Base-by-base conservation (phyloP, 2,329 filamentous ascomycete species). In the Aspergillus awamori region DNA sequence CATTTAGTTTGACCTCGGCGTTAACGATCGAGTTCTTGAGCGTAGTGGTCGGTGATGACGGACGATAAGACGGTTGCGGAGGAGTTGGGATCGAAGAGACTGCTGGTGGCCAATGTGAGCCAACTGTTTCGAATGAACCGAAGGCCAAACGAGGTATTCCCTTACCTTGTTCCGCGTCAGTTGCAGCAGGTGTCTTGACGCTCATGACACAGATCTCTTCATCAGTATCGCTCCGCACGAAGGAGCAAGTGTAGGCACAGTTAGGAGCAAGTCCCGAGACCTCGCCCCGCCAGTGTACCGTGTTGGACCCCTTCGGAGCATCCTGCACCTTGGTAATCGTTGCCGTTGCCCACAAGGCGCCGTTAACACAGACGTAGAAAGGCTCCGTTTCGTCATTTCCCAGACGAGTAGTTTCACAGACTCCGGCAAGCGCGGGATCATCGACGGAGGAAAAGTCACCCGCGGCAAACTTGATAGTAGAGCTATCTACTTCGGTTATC, bases 311-410 rank as follows among this genome's bases (percentile, higher is more conserved):
- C 67, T 76, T 76, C 33, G 78, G 77, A 54, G 78, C 74, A 60
- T 82, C 74, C 47, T 80, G 70, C 64, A 78, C 75, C 65, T 74
- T 79, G 61, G 76, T 78, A 61, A 89, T 85, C 51, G 81, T 81
- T 55, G 84, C 83, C 20, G 86, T 87, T 63, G 85, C 86, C 87
- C 87, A 89, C 64, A 85, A 81, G 22, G 87, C 86, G 48, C 86
- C 85, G 69, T 89, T 89, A 63, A 89, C 82, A 69, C 86, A 85
- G 56, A 89, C 83, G 72, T 85, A 88, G 71, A 89, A 87, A 47
- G 86, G 86, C 71, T 87, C 86, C 63, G 81, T 65, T 49, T 77
- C 74, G 33, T 71, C 68, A 38, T 68, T 64, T 20, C 65, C 68
- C 30, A 72, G 47, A 13, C 64, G 64, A 24, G 69, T 70, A 53